Base-by-base conservation (phyloP, 768 basidiomycete species). In the Trametes gibbosa region DNA sequence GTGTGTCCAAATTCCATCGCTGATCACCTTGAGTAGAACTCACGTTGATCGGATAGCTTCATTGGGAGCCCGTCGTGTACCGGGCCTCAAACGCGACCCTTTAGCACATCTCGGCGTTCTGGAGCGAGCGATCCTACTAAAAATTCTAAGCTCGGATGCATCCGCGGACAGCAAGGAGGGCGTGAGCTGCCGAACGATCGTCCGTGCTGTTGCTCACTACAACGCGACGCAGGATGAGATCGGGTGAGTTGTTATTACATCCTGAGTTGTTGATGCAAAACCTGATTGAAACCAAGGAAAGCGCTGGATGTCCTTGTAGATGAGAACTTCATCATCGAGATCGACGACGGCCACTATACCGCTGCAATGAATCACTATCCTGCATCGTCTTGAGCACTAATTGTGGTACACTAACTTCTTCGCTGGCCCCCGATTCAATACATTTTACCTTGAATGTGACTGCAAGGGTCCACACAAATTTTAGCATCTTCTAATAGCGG, bases 221-320 rank as follows among this genome's bases (percentile, higher is more conserved):
- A 32, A 53, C 7, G 29, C 21, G 6, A 56, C 58, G 2, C 23
- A 27, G 0, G 21, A 29, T 1, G 19, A 65, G 41, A 42, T 64
- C 23, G 39, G 43, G 64, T 63, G 41, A 40, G 62, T 56, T 1
- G 19, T 39, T 14, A 19, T 13, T 16, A 29, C 17, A 8, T 7
- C 24, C 5, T 5, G 1, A 19, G 17, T 16, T 14, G 21, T 4
- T 19, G 9, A 32, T 34, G 48, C 19, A 16, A 8, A 24, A 10
- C 9, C n/a, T 45, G 21, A 9, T 45, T 23, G 3, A 17, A 13
- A 14, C 37, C 37, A 39, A 72, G 71, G 3, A 49, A 53, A 32
- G 69, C 64, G 10, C 50, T 72, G 19, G 65, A 71, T 14, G 32
- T 48, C 1, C 53, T 72, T 23, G 35, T 65, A 42, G 66, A 58